These are phyloP conservation scores for Claviceps pusilla DNA, from an alignment of 2,329 filamentous ascomycete genomes.

Conservation along the genomic window DNA sequence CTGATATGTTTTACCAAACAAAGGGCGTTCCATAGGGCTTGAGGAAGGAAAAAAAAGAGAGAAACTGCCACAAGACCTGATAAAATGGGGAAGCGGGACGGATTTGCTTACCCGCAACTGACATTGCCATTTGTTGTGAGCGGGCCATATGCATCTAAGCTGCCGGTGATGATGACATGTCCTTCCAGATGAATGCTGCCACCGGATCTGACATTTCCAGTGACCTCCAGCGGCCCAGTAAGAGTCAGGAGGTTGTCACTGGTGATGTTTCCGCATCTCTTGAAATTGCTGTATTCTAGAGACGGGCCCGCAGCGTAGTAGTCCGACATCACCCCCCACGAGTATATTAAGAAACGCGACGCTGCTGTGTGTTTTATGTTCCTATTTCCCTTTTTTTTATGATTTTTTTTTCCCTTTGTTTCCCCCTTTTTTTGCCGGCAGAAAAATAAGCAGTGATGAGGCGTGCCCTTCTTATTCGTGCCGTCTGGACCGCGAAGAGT, in stretches of 20 bases:
- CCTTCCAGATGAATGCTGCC: constrained; percentile 29
- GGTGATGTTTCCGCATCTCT: constrained; percentile 25
- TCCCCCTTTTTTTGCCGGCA: too few species aligned
- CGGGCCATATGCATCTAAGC: constrained; percentile 31
- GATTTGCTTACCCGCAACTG: constrained; percentile 24
- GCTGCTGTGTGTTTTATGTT: too few species aligned
- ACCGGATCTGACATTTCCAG: constrained; percentile 30
- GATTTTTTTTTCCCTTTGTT: too few species aligned
- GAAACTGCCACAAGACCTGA: neutral
- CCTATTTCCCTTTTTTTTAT: too few species aligned
- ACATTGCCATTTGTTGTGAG: constrained; percentile 28
- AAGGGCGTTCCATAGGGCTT: too few species aligned
- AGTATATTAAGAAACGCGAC: too few species aligned
- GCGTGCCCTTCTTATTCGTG: too few species aligned
- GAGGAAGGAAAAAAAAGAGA: neutral
- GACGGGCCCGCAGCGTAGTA: constrained; percentile 13
- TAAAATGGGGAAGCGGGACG: neutral
- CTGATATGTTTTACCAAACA: too few species aligned
- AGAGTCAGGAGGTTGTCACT: constrained; percentile 27
- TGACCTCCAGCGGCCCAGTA: constrained; percentile 30
- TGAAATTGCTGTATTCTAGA: constrained; percentile 12
- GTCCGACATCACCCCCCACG: constrained; percentile 7
- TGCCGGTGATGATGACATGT: constrained; percentile 28
- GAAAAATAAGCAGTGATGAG: too few species aligned
- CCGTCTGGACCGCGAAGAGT: too few species aligned